These are phyloP conservation scores for Solanum aculeatissimum DNA, from an alignment of 305 asterid genomes.

Conservation along the genomic window DNA sequence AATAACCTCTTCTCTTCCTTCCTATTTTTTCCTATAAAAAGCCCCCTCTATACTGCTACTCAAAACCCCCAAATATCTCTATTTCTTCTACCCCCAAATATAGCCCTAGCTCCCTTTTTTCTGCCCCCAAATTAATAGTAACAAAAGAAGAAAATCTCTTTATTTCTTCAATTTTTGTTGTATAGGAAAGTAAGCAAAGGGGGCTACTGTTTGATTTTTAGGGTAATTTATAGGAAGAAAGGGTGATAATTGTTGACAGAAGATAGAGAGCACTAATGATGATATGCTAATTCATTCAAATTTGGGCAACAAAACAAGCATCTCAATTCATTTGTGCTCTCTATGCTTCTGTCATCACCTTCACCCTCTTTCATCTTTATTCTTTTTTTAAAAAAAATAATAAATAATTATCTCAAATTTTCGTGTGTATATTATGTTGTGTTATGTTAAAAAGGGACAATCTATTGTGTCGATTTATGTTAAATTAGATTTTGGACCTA, in stretches of 20 bases:
- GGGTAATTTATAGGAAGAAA: not conserved
- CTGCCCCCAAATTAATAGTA: not conserved
- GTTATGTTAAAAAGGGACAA: too few species aligned
- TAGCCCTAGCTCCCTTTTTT: not conserved
- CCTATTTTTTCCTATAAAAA: not conserved
- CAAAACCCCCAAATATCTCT: not conserved
- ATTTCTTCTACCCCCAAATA: not conserved
- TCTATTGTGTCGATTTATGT: too few species aligned
- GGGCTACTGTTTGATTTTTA: not conserved
- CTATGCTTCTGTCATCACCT: conserved; percentile 9
- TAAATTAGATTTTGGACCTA: too few species aligned
- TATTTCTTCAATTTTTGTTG: not conserved
- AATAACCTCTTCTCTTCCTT: not conserved
- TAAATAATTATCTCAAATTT: not conserved
- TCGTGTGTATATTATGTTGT: too few species aligned
- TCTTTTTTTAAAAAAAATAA: not conserved
- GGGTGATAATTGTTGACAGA: conserved; percentile 6
- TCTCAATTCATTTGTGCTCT: conserved; percentile 9
- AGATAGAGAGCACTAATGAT: conserved; percentile 11
- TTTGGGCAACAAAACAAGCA: not conserved
- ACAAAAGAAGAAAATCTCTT: not conserved
- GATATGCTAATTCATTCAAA: not conserved
- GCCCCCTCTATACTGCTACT: not conserved
- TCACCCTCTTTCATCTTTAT: not conserved
- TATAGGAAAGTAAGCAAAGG: not conserved